phyloP scores from a whole-genome alignment of 306 rosid genomes.

The Quercus wislizeni region DNA sequence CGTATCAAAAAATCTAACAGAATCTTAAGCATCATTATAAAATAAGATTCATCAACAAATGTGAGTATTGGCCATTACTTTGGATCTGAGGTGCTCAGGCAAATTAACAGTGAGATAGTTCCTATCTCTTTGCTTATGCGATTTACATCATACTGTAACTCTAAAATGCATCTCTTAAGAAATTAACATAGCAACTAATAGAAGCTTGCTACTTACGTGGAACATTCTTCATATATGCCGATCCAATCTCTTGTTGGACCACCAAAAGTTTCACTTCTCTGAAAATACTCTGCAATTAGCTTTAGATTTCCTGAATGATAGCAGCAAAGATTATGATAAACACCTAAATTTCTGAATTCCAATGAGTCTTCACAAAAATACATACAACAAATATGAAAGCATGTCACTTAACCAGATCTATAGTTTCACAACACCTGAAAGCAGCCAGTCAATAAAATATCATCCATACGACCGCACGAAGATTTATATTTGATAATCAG shows the following conservation, averaged over 20 bases:
- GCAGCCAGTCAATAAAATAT: not conserved
- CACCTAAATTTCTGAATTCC: not conserved
- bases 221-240: conserved; percentile 92
- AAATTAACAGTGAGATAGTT: not conserved
- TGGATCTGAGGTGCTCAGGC: not conserved
- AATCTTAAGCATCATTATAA: not conserved
- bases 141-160: not conserved
- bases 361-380: not conserved
- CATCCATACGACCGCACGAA: not conserved
- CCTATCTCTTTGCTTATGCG: not conserved
- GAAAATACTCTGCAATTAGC: conserved; percentile 94
- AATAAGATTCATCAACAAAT: not conserved
- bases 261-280: conserved; percentile 82
- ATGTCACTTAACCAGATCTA: not conserved
- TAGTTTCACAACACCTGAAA: not conserved
- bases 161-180: not conserved
- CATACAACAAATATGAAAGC: not conserved
- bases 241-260: conserved; percentile 91
- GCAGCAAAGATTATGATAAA: conserved; percentile 18
- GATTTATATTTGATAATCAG: not conserved
- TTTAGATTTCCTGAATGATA: conserved; percentile 68
- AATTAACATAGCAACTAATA: conserved; percentile 5
- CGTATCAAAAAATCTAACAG: not conserved
- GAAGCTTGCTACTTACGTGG: conserved; percentile 53
- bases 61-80: not conserved